phyloP scores from a whole-genome alignment of 1,284 basidiomycete genomes.

The Pisolithus thermaeus region DNA sequence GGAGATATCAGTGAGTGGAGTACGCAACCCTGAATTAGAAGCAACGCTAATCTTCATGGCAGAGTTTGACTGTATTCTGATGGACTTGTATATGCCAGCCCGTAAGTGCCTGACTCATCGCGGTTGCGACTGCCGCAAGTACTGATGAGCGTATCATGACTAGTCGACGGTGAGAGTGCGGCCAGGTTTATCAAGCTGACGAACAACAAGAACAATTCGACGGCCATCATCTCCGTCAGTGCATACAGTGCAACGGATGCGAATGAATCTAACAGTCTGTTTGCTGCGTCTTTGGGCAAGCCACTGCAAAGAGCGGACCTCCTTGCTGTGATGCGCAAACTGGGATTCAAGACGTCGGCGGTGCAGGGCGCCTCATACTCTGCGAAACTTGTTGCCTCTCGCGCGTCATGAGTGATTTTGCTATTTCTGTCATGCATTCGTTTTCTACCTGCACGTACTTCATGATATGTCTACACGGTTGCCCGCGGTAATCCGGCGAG shows the following conservation, averaged over 20 bases:
- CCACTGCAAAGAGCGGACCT: constrained; percentile 85
- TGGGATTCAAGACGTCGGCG: constrained; percentile 88
- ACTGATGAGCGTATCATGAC: constrained; percentile 5
- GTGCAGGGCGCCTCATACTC: constrained; percentile 46
- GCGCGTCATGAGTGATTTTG: constrained; percentile 25
- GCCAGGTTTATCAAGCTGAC: constrained; percentile 92
- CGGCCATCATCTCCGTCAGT: constrained; percentile 90
- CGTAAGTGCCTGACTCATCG: constrained; percentile 43
- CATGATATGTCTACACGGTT: no score
- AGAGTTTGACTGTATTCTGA: constrained; percentile 87
- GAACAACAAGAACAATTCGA: constrained; percentile 84
- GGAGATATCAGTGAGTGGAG: constrained; percentile 82
- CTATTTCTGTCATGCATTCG: constrained; percentile 26
- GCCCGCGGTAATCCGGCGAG: no score
- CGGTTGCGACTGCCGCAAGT: neutral
- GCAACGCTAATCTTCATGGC: constrained; percentile 14
- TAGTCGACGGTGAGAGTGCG: constrained; percentile 88
- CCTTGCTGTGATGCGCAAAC: constrained; percentile 70
- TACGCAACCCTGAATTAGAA: constrained; percentile 3
- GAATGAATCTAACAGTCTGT: constrained; percentile 68
- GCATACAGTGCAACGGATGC: constrained; percentile 71
- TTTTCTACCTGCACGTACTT: constrained; percentile 12
- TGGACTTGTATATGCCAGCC: constrained; percentile 89
- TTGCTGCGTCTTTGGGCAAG: constrained; percentile 82
- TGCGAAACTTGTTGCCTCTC: constrained; percentile 45